Percentiles rank a stretch among this genome's conserved stretches.
Conservation (phyloP, 2,329 filamentous ascomycete species). For the Calonectria hongkongensis region DNA sequence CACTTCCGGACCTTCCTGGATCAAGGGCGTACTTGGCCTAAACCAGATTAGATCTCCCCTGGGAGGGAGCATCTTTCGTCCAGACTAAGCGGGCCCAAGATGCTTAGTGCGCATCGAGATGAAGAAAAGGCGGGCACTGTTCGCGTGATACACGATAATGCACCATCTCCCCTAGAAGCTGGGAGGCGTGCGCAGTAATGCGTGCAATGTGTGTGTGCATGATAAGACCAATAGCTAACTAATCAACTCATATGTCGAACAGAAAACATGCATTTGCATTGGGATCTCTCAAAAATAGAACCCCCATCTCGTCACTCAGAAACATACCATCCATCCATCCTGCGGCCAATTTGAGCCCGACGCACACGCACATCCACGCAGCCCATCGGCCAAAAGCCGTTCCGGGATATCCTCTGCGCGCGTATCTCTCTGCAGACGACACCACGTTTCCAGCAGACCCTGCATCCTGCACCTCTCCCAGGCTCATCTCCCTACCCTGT, state of each 20-base stretch:
- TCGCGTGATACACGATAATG: conserved; percentile 14
- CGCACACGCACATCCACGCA: background rate
- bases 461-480: conserved; percentile 27
- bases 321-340: conserved; percentile 10
- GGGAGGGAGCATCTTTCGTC: conserved; percentile 10
- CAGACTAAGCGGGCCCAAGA: conserved; percentile 9
- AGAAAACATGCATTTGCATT: conserved; percentile 6
- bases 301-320: background rate
- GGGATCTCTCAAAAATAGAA: conserved; percentile 11
- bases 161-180: background rate
- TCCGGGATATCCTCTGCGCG: conserved; percentile 26
- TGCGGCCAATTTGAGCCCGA: background rate
- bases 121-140: background rate
- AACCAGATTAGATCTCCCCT: background rate
- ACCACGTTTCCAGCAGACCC: conserved; percentile 29
- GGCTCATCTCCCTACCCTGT: conserved; percentile 23
- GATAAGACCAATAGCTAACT: conserved; percentile 2
- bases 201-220: conserved; percentile 25
- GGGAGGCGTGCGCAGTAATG: conserved; percentile 9
- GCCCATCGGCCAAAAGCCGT: conserved; percentile 5
- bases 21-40: conserved; percentile 16
- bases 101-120: conserved; percentile 17
- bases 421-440: conserved; percentile 34
- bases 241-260: conserved; percentile 1
- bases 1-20: conserved; percentile 15